Percentiles rank a stretch among this genome's conserved stretches.
phyloP scores from a whole-genome alignment of 202 grass and related monocot species.

The Bolboschoenoplectus hybrid region DNA sequence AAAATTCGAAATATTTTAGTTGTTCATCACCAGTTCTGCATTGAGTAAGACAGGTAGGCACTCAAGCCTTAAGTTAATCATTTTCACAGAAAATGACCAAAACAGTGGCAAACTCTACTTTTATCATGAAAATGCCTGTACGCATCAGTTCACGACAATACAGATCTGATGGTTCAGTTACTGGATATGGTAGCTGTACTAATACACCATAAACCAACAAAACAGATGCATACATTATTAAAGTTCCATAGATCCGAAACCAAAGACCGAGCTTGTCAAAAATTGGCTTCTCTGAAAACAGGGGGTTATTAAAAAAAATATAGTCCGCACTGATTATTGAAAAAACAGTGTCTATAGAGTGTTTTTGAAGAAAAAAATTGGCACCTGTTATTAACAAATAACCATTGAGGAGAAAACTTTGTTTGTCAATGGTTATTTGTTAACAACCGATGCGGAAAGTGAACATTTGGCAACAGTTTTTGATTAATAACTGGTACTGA shows the following conservation, averaged over 20 bases:
- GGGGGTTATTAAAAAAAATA: too few relatives aligned
- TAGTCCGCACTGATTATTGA: too few relatives aligned
- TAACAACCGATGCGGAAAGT: too few relatives aligned
- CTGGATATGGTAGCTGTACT: background rate
- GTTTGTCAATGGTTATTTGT: too few relatives aligned
- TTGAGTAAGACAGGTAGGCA: background rate
- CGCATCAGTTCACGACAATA: background rate
- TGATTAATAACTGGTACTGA: too few relatives aligned
- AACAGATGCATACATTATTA: constrained; percentile 55
- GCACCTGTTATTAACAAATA: too few relatives aligned
- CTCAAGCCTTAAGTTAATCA: background rate
- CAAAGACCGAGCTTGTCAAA: constrained; percentile 78
- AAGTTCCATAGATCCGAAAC: constrained; percentile 79
- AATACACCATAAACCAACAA: background rate
- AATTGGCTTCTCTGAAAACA: constrained; percentile 70
- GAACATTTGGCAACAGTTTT: too few relatives aligned
- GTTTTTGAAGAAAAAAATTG: too few relatives aligned
- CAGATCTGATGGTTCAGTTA: background rate
- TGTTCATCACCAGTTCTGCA: background rate
- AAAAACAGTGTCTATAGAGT: too few relatives aligned
- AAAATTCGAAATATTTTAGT: background rate
- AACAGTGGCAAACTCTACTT: background rate
- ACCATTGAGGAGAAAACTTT: too few relatives aligned
- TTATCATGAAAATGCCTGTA: background rate
- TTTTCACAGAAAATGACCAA: background rate